These are phyloP conservation scores for Trichoderma virens DNA, from an alignment of 495 filamentous ascomycete genomes.

Conservation along the genomic window DNA sequence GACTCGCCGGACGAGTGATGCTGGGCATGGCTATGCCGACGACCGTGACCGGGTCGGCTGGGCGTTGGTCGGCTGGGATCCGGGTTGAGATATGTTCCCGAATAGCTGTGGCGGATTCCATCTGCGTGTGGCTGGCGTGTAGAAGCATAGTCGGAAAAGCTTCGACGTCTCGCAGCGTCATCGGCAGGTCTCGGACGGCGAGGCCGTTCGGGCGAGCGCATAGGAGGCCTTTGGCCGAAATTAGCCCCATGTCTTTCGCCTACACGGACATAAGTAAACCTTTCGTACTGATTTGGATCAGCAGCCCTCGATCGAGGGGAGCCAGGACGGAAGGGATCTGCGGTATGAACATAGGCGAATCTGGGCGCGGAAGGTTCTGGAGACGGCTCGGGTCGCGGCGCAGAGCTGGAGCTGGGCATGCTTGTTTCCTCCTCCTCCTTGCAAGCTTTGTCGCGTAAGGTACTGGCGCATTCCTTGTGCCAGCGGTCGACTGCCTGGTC, in stretches of 20 bases:
- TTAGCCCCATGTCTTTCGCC: slow-evolving; percentile 14
- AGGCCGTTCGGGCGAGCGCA: slow-evolving; percentile 13
- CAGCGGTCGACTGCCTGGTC: slow-evolving; percentile 74
- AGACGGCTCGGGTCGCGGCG: not conserved
- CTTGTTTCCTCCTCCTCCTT: slow-evolving; percentile 26
- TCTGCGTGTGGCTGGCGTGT: slow-evolving; percentile 17
- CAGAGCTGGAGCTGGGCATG: slow-evolving; percentile 5
- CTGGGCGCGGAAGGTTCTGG: slow-evolving; percentile 17
- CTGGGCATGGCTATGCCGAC: slow-evolving; percentile 24
- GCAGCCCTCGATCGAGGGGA: not conserved
- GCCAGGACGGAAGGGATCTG: not conserved
- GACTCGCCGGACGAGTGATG: slow-evolving; percentile 15
- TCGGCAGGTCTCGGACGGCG: slow-evolving; percentile 19
- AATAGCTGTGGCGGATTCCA: slow-evolving; percentile 13
- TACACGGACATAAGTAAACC: slow-evolving; percentile 21
- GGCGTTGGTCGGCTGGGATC: slow-evolving; percentile 16
- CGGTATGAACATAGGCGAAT: slow-evolving; percentile 1
- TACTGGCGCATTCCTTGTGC: slow-evolving; percentile 65
- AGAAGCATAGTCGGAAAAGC: slow-evolving; percentile 22
- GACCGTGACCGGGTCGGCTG: slow-evolving; percentile 15
- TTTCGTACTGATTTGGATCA: slow-evolving; percentile 4
- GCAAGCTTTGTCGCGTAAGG: slow-evolving; percentile 40
- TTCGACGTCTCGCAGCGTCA: slow-evolving; percentile 19
- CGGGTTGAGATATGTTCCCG: slow-evolving; percentile 16
- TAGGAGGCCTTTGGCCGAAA: slow-evolving; percentile 16